A percentile compares a stretch with the other conserved stretches of the same genome.
These are phyloP conservation scores for Lanzia echinophila DNA, from an alignment of 2,329 filamentous ascomycete species.

Conservation along the genomic window DNA sequence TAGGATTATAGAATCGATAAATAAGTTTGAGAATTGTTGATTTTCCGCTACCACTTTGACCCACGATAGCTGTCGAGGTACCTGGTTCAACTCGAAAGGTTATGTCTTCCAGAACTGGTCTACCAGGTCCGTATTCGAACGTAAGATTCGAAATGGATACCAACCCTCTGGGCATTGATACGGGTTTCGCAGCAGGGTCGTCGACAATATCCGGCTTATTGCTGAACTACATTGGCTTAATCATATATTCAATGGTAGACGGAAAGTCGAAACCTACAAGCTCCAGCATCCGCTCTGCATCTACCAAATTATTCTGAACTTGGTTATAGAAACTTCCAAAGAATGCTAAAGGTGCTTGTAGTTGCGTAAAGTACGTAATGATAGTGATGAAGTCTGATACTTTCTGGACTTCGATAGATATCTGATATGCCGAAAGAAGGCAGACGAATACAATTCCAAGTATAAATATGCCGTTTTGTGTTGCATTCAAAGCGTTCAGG, in stretches of 20 bases:
- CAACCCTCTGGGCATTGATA: not conserved
- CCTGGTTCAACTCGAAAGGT: conserved; percentile 27
- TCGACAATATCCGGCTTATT: not conserved
- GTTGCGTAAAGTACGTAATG: conserved; percentile 2
- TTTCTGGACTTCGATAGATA: not conserved
- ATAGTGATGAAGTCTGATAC: not conserved
- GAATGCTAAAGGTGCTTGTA: conserved; percentile 1
- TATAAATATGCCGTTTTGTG: conserved; percentile 7
- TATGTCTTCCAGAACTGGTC: conserved; percentile 27
- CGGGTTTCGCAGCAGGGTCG: conserved; percentile 34
- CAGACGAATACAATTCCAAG: not conserved
- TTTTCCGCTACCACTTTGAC: conserved; percentile 52
- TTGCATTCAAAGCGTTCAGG: conserved; percentile 3
- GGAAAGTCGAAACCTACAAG: not conserved
- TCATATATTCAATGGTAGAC: not conserved
- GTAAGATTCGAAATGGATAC: not conserved
- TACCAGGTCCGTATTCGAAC: conserved; percentile 23
- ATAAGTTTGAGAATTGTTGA: conserved; percentile 49
- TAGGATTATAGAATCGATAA: conserved; percentile 51
- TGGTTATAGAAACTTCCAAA: conserved; percentile 8
- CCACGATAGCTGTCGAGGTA: conserved; percentile 47
- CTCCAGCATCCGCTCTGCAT: conserved; percentile 5
- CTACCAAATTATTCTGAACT: conserved; percentile 5
- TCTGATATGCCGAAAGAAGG: not conserved
- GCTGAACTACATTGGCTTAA: not conserved